A percentile compares a stretch with the other conserved stretches of the same genome.
phyloP scores from a whole-genome alignment of 2,329 filamentous ascomycete species.

The Hymenoscyphus albidus region DNA sequence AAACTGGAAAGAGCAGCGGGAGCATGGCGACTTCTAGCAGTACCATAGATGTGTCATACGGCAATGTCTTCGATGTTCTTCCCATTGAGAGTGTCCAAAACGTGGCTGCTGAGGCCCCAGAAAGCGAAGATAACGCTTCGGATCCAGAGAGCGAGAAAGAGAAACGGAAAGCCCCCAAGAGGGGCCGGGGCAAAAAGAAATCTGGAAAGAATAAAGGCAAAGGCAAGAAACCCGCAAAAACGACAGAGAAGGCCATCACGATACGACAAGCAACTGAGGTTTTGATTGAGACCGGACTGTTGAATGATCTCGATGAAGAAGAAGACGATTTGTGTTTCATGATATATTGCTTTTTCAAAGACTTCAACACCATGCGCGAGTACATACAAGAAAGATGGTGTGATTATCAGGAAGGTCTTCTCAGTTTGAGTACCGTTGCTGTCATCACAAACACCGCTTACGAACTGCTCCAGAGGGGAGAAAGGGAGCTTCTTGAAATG shows the following conservation, averaged over 20 bases:
- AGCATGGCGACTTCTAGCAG: not conserved
- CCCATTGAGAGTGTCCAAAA: not conserved
- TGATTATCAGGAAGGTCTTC: constrained; percentile 32
- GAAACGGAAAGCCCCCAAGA: not conserved
- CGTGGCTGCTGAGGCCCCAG: not conserved
- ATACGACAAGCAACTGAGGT: not conserved
- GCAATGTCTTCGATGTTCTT: constrained; percentile 13
- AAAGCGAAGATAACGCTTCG: not conserved
- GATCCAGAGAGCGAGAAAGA: constrained; percentile 5
- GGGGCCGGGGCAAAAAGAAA: constrained; percentile 5
- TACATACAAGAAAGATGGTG: constrained; percentile 35
- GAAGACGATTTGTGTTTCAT: constrained; percentile 35
- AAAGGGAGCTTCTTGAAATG: constrained; percentile 26
- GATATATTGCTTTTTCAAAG: constrained; percentile 37
- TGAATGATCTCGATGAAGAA: constrained; percentile 14
- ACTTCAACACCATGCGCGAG: constrained; percentile 34
- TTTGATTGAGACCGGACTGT: not conserved
- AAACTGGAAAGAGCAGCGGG: not conserved
- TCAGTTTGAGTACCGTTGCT: constrained; percentile 29
- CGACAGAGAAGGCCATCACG: not conserved
- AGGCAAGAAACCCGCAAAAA: constrained; percentile 8
- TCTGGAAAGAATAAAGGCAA: constrained; percentile 15
- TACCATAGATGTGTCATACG: not conserved
- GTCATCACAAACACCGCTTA: constrained; percentile 36
- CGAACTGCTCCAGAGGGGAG: constrained; percentile 34